A percentile compares a stretch with the other conserved stretches of the same genome.
Conservation (phyloP, 169 alveolate species). For the Cryptosporidium felis region DNA sequence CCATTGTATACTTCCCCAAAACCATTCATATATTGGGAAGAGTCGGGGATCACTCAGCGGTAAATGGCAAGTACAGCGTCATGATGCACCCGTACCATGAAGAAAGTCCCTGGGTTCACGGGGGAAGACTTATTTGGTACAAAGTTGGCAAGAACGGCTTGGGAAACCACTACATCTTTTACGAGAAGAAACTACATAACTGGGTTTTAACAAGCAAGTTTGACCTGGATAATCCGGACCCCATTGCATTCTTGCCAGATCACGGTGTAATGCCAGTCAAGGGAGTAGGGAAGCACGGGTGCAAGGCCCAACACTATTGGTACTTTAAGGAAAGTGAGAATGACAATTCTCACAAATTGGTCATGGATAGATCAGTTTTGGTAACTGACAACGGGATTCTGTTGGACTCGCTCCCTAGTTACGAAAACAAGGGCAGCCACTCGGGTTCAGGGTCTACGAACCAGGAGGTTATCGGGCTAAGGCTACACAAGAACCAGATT, state of each 20-base stretch:
- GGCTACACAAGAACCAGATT: conserved; percentile 53
- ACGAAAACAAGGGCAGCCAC: not conserved
- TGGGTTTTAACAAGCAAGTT: conserved; percentile 68
- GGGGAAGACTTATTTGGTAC: conserved; percentile 62
- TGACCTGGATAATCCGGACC: conserved; percentile 31
- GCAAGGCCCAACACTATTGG: conserved; percentile 70
- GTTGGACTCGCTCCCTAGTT: conserved; percentile 14
- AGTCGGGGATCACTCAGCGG: conserved; percentile 24
- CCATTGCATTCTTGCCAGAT: conserved; percentile 68
- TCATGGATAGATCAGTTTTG: conserved; percentile 66
- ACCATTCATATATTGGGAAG: conserved; percentile 55
- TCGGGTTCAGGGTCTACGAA: conserved; percentile 8
- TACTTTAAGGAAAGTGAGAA: conserved; percentile 24
- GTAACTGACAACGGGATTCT: conserved; percentile 63
- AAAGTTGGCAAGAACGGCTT: conserved; percentile 22
- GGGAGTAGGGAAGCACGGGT: conserved; percentile 67
- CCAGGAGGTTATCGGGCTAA: conserved; percentile 55
- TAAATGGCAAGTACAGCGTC: conserved; percentile 58
- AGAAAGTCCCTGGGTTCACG: conserved; percentile 71
- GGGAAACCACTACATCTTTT: conserved; percentile 28
- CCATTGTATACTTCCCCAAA: conserved; percentile 47
- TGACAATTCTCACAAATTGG: conserved; percentile 33
- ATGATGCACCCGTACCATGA: conserved; percentile 72
- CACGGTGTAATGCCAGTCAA: conserved; percentile 72
- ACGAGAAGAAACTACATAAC: conserved; percentile 56